A percentile compares a stretch with the other conserved stretches of the same genome.
Conservation (phyloP, 495 filamentous ascomycete species). For the Aspergillus egyptiacus region DNA sequence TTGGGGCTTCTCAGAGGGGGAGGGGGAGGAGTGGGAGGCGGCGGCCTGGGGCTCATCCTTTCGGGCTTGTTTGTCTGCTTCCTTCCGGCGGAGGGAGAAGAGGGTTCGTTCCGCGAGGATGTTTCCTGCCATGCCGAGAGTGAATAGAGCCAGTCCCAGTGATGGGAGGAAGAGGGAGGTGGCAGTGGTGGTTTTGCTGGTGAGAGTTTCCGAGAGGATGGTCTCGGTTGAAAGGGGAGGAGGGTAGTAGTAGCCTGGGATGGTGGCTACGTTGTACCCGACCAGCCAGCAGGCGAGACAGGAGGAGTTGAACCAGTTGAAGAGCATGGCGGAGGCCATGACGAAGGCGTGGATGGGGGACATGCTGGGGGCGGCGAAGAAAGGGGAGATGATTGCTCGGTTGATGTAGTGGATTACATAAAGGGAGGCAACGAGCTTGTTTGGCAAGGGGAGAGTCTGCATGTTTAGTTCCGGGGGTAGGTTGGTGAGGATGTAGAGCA, state of each 20-base stretch:
- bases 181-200: neutral
- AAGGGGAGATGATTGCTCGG: slow-evolving; percentile 74
- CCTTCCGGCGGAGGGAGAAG: slow-evolving; percentile 53
- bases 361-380: slow-evolving; percentile 80
- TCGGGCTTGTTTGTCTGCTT: slow-evolving; percentile 27
- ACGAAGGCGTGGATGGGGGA: slow-evolving; percentile 72
- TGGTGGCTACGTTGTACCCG: slow-evolving; percentile 38
- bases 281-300: slow-evolving; percentile 75
- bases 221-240: neutral
- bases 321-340: slow-evolving; percentile 52
- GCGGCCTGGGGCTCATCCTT: no score
- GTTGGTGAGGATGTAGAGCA: slow-evolving; percentile 69
- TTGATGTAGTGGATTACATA: slow-evolving; percentile 76
- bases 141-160: slow-evolving; percentile 39
- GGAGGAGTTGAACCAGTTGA: slow-evolving; percentile 75
- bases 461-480: slow-evolving; percentile 41
- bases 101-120: slow-evolving; percentile 65
- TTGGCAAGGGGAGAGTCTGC: slow-evolving; percentile 21
- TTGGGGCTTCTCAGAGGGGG: neutral
- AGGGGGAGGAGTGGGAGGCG: no score
- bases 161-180: neutral
- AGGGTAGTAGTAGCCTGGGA: slow-evolving; percentile 9
- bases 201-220: neutral
- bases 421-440: slow-evolving; percentile 29
- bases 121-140: slow-evolving; percentile 69